Base-by-base conservation (phyloP, 768 basidiomycete species). In the Pholiota molesta region DNA sequence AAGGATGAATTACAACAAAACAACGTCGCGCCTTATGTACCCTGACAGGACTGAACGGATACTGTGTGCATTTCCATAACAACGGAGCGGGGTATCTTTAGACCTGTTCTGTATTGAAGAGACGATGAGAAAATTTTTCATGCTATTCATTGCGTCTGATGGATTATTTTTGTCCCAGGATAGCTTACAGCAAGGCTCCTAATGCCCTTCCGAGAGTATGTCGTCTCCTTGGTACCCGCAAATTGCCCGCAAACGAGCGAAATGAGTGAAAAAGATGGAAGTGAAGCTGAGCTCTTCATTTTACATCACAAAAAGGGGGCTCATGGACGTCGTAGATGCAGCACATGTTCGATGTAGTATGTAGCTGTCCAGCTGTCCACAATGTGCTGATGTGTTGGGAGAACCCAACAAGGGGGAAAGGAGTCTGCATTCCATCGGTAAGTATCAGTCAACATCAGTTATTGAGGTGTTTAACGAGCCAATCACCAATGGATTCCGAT, bases 31-130 rank as follows among this genome's bases (percentile, higher is more conserved):
- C 62, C 40, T 63, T 63, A 55, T 65, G 60, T 67, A 66, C 61
- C 44, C 39, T 65, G 60, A 55, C 62, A 52, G 37, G 52, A 40
- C 55, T 47, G 28, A 44, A 49, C 53, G 28, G 52, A 16, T 39
- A 47, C 17, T 19, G 44, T 47, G 51, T 60, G 60, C 39, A 66
- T 66, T 56, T 45, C 67, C 64, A 65, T 68, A 68, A 62, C 65
- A 63, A 68, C 64, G 23, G 47, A 39, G 26, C 39, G 23, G 10
- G 57, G 55, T 60, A 62, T 65, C 60, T 68, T 64, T 65, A 62
- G 47, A 54, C 19, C 19, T 17, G 19, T n/a, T 26, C 10, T 61
- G 26, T 56, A 49, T 56, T 47, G 37, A 53, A 23, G 53, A 49
- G 44, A 55, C 35, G 60, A 61, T 61, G 60, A 37, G 60, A 55